phyloP scores from a whole-genome alignment of 441 rosid species.

The Corymbia citriodora region DNA sequence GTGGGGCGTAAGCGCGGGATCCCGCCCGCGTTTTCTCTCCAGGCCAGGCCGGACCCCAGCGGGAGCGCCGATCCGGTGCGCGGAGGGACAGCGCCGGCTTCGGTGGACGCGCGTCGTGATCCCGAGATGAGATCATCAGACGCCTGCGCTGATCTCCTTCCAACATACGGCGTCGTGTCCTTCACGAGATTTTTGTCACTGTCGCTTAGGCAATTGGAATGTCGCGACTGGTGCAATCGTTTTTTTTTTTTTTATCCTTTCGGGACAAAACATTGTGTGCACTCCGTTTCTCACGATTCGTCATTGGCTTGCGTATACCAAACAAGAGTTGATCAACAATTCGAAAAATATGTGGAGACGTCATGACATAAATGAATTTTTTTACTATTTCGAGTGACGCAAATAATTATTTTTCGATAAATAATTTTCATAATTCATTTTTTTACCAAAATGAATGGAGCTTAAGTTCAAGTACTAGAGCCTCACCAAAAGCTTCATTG shows the following conservation, averaged over 20 bases:
- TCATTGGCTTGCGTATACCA: too few species aligned
- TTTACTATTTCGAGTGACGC: accelerated
- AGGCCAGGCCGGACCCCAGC: background rate
- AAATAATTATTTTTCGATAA: accelerated
- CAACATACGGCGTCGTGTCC: background rate
- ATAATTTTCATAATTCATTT: background rate
- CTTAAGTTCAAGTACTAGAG: background rate
- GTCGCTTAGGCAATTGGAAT: background rate
- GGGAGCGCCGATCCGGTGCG: background rate
- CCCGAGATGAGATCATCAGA: background rate
- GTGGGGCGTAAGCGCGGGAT: background rate
- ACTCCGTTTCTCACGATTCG: background rate
- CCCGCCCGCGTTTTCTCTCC: background rate
- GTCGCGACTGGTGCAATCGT: background rate
- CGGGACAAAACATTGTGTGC: background rate
- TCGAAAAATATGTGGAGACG: too few species aligned
- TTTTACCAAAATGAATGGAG: too few species aligned
- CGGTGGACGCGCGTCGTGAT: background rate
- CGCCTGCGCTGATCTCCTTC: too few species aligned
- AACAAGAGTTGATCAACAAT: background rate
- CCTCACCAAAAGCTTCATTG: background rate
- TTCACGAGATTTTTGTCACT: background rate
- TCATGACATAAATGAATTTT: too few species aligned
- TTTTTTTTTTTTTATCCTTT: background rate
- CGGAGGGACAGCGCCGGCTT: background rate